Percentiles rank a stretch among this genome's conserved stretches.
Evolutionary conservation across 495 filamentous ascomycete species (phyloP).

Genomic region (Ascobolus immersus): DNA sequence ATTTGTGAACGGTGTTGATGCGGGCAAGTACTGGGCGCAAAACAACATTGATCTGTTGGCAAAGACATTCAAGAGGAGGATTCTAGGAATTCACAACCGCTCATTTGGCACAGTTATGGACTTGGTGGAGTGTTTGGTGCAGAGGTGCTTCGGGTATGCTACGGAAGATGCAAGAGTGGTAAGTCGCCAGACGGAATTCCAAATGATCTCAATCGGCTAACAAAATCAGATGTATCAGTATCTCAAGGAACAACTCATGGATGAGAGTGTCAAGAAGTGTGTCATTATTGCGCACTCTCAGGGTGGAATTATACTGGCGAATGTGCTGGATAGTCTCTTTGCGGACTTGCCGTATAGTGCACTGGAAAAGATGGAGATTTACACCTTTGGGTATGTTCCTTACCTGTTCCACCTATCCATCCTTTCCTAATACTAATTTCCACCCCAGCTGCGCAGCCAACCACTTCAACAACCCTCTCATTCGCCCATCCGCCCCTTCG

Average conservation of each 20-base stretch:
- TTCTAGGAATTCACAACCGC: slow-evolving; percentile 62
- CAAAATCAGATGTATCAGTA: slow-evolving; percentile 22
- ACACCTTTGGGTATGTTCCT: slow-evolving; percentile 39
- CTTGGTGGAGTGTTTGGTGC: slow-evolving; percentile 47
- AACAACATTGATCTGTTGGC: slow-evolving; percentile 46
- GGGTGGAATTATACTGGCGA: slow-evolving; percentile 48
- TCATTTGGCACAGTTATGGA: slow-evolving; percentile 55
- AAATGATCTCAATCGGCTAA: too few relatives aligned
- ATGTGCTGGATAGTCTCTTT: slow-evolving; percentile 57
- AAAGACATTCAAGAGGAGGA: slow-evolving; percentile 43
- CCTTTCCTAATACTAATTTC: slow-evolving; percentile 2
- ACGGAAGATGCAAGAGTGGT: slow-evolving; percentile 37
- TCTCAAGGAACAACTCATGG: slow-evolving; percentile 33
- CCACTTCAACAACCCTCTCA: slow-evolving; percentile 64
- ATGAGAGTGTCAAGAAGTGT: slow-evolving; percentile 38
- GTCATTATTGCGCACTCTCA: slow-evolving; percentile 61
- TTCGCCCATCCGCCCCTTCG: slow-evolving; percentile 4
- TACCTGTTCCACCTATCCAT: not conserved
- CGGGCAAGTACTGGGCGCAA: slow-evolving; percentile 22
- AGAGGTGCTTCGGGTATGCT: slow-evolving; percentile 47
- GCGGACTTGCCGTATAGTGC: slow-evolving; percentile 44
- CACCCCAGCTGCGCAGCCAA: slow-evolving; percentile 50
- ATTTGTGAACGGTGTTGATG: slow-evolving; percentile 44
- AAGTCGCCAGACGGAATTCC: too few relatives aligned
- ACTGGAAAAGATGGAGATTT: slow-evolving; percentile 48